Evolutionary conservation across 352 stramenopile species (phyloP).

Genomic region (Phytophthora chlamydospora): DNA sequence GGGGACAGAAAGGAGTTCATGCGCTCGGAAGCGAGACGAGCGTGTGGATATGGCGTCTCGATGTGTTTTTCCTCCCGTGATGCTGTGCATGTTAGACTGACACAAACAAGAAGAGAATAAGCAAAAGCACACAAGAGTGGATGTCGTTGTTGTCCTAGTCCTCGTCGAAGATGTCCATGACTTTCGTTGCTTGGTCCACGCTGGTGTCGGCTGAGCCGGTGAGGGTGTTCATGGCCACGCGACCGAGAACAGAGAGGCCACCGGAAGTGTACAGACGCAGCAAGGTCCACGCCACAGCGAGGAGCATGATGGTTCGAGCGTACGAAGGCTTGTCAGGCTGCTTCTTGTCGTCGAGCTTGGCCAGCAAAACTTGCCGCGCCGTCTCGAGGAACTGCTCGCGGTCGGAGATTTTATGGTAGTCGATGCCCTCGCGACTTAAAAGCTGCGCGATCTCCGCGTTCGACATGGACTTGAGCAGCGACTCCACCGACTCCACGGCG

Average conservation of each 20-base stretch:
- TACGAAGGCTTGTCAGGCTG: slow-evolving; percentile 40
- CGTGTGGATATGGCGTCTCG: slow-evolving; percentile 24
- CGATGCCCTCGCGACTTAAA: slow-evolving; percentile 67
- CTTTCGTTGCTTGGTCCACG: slow-evolving; percentile 25
- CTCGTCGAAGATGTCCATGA: slow-evolving; percentile 55
- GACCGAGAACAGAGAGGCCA: slow-evolving; percentile 40
- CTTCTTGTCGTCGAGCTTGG: slow-evolving; percentile 53
- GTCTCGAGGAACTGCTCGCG: slow-evolving; percentile 78
- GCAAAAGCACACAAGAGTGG: slow-evolving; percentile 22
- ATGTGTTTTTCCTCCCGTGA: slow-evolving; percentile 27
- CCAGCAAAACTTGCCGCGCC: slow-evolving; percentile 63
- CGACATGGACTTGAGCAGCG: slow-evolving; percentile 77
- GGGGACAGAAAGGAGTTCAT: slow-evolving; percentile 13
- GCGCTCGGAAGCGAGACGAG: slow-evolving; percentile 6
- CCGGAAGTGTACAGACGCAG: slow-evolving; percentile 75
- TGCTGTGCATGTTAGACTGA: slow-evolving; percentile 50
- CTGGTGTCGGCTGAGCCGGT: slow-evolving; percentile 1
- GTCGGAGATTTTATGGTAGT: slow-evolving; percentile 80
- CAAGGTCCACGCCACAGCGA: slow-evolving; percentile 71
- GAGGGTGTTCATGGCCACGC: slow-evolving; percentile 25
- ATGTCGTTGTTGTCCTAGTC: slow-evolving; percentile 30
- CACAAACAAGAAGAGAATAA: too few relatives aligned
- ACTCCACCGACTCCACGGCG: slow-evolving; percentile 62
- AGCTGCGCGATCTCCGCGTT: slow-evolving; percentile 73
- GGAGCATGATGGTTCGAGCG: slow-evolving; percentile 58